A percentile compares a stretch with the other conserved stretches of the same genome.
Evolutionary conservation across 129 eudicot genomes (phyloP).

Genomic region (Rutidosis leptorrhynchoides): DNA sequence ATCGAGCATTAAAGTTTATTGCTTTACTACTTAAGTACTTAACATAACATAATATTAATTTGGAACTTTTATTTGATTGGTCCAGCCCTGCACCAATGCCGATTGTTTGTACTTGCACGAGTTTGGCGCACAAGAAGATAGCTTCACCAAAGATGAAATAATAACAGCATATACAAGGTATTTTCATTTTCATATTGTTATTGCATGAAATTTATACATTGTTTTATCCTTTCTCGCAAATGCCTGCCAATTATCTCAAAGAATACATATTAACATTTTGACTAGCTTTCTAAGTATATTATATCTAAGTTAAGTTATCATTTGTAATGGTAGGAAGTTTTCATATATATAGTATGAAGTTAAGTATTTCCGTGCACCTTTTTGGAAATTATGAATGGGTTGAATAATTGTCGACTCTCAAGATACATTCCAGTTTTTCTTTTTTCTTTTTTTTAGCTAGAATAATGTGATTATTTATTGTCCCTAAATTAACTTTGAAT

Average conservation of each 20-base stretch:
- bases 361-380: constrained; percentile 1
- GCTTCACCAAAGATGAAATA: constrained; percentile 63
- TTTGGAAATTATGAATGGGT: not conserved
- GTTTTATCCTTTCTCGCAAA: not conserved
- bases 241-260: not conserved
- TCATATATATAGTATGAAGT: not conserved
- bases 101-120: constrained; percentile 64
- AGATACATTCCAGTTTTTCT: not conserved
- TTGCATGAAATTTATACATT: constrained; percentile 11
- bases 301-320: too few relatives aligned
- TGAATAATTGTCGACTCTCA: not conserved
- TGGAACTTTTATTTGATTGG: constrained; percentile 9
- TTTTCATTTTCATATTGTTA: constrained; percentile 20
- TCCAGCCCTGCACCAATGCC: constrained; percentile 58
- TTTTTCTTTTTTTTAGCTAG: constrained; percentile 12
- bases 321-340: not conserved
- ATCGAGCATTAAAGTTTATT: constrained; percentile 8
- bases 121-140: constrained; percentile 62
- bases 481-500: constrained; percentile 20
- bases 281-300: not conserved
- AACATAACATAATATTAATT: not conserved
- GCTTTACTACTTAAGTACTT: constrained; percentile 12
- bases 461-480: constrained; percentile 20
- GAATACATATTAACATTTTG: not conserved
- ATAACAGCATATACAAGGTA: constrained; percentile 58